Conservation (phyloP, 1,284 basidiomycete species). For the Vanrija pseudolonga region DNA sequence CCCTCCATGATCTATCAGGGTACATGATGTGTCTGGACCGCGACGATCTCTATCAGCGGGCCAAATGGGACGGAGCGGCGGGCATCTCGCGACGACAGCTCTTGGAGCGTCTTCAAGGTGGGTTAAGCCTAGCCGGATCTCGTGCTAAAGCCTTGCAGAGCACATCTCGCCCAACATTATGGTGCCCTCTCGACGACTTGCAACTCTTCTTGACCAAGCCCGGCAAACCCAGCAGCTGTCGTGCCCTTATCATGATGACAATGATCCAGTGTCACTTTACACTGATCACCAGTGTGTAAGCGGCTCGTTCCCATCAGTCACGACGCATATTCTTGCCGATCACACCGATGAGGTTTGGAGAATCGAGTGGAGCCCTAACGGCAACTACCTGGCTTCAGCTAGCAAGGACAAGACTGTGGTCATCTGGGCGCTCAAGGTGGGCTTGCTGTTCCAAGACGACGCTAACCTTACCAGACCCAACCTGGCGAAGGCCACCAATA, state of each 20-base stretch:
- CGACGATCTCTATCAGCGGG: conserved; percentile 74
- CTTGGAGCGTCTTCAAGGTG: conserved; percentile 78
- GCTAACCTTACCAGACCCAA: neutral
- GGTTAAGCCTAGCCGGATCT: conserved; percentile 25
- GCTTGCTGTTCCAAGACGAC: conserved; percentile 62
- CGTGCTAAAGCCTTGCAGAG: conserved; percentile 53
- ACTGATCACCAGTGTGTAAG: conserved; percentile 78
- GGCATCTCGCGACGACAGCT: conserved; percentile 73
- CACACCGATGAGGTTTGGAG: conserved; percentile 96
- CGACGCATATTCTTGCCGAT: conserved; percentile 75
- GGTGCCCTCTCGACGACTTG: conserved; percentile 85
- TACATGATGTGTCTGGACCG: conserved; percentile 84
- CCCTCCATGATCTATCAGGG: conserved; percentile 81
- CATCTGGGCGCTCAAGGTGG: conserved; percentile 79
- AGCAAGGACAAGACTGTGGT: conserved; percentile 83
- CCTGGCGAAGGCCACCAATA: conserved; percentile 21
- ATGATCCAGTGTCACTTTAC: conserved; percentile 68
- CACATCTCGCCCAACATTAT: conserved; percentile 85
- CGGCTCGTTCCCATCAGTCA: conserved; percentile 75
- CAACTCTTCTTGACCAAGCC: conserved; percentile 81
- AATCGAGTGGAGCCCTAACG: conserved; percentile 89
- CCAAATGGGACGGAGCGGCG: conserved; percentile 83
- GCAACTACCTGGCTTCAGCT: conserved; percentile 76
- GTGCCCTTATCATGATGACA: conserved; percentile 74
- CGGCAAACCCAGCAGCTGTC: conserved; percentile 69